Base-by-base conservation (phyloP, 345 rosid genomes). In the Aurinia saxatilis region DNA sequence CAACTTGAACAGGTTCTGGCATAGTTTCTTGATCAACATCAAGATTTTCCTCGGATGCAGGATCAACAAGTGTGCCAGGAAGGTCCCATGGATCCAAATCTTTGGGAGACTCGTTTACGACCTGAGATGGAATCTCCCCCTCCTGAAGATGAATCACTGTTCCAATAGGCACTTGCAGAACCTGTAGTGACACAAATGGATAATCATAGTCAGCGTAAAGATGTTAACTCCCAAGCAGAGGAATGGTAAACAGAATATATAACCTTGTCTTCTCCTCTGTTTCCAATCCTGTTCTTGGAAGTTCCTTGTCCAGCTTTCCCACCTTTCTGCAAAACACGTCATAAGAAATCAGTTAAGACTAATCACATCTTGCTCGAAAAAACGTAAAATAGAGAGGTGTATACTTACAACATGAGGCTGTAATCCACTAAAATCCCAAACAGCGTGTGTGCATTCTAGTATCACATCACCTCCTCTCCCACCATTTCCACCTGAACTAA, bases 381-480 rank as follows among this genome's bases (percentile, higher is more conserved):
- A 27, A 15, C 4, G 13, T 1, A 11, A 11, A 21, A 46, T 12
- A 14, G 0, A 57, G 56, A 39, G 27, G 10, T 21, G 4, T 5
- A 49, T 1, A 79, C 95, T 69, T 76, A 92, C 98, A 41, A 80
- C 70, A 50, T 89, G 98, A 81, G 83, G 84, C 58, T 84, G 93
- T 75, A 92, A 72, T 36, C 91, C 77, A n/a, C 90, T 78, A 63
- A 92, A 87, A 77, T 92, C 97, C 98, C 97, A 89, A 64, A 92
- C 78, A 25, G 88, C 57, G 21, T 81, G 80, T 6, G 96, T 83
- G 71, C 98, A 85, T 73, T 92, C 88, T 19, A 92, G 57, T 19
- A 89, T 84, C 78, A 92, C 97, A 77, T 92, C 90, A 35, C 98
- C 98, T 45, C 97, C 98, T 78, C 83, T 84, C 53, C 98, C 98